Conservation (phyloP, 2,329 filamentous ascomycete species). For the Talaromyces rugulosus region DNA sequence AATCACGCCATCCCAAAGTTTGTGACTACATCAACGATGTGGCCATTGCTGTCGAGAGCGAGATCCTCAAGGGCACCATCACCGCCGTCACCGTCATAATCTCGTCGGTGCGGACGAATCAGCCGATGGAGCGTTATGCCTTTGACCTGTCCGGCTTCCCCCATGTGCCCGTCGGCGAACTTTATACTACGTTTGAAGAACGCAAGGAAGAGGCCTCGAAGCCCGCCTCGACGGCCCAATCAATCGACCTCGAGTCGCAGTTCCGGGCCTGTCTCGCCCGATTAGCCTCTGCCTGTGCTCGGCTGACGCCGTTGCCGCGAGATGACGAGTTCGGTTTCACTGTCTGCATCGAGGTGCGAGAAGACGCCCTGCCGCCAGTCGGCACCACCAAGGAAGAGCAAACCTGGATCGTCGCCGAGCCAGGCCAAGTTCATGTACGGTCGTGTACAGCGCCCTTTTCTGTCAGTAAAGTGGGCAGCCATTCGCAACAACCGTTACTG, state of each 20-base stretch:
- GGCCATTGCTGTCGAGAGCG: slow-evolving; percentile 64
- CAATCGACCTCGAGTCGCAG: slow-evolving; percentile 45
- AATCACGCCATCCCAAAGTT: slow-evolving; percentile 79
- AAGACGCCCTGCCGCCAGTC: slow-evolving; percentile 44
- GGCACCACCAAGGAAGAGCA: slow-evolving; percentile 48
- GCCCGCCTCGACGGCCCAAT: slow-evolving; percentile 26
- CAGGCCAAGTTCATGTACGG: slow-evolving; percentile 37
- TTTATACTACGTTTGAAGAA: slow-evolving; percentile 49
- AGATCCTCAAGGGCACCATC: slow-evolving; percentile 61
- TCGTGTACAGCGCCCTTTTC: slow-evolving; percentile 38
- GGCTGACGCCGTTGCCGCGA: slow-evolving; percentile 40
- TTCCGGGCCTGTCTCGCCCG: slow-evolving; percentile 45
- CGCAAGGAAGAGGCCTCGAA: slow-evolving; percentile 31
- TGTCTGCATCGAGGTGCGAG: slow-evolving; percentile 45
- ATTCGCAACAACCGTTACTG: slow-evolving; percentile 26
- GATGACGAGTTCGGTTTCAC: slow-evolving; percentile 48
- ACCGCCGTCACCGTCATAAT: slow-evolving; percentile 55
- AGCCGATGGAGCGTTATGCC: slow-evolving; percentile 56
- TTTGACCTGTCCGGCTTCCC: slow-evolving; percentile 58
- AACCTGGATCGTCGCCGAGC: slow-evolving; percentile 58
- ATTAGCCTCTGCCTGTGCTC: slow-evolving; percentile 40
- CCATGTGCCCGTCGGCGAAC: slow-evolving; percentile 42
- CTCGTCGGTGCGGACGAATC: slow-evolving; percentile 47
- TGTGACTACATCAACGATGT: slow-evolving; percentile 84
- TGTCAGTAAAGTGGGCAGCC: slow-evolving; percentile 32